phyloP scores from a whole-genome alignment of 2,329 filamentous ascomycete genomes.

The Penicillium janthinellum region DNA sequence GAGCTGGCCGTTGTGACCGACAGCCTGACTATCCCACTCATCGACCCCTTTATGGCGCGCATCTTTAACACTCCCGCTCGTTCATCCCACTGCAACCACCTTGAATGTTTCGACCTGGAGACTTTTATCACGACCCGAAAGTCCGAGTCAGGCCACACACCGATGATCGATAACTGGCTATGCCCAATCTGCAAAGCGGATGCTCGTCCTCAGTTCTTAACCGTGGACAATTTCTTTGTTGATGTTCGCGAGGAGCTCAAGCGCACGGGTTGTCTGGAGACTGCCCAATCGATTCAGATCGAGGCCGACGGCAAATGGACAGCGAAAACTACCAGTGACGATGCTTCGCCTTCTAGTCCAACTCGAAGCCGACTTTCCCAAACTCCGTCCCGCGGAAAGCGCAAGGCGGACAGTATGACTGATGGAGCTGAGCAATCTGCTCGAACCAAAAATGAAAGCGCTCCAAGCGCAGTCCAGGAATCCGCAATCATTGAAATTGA shows the following conservation, averaged over 20 bases:
- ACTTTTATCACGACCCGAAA: constrained; percentile 72
- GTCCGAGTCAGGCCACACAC: constrained; percentile 47
- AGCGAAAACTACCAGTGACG: constrained; percentile 45
- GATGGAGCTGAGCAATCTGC: constrained; percentile 12
- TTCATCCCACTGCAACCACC: constrained; percentile 68
- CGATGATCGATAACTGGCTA: constrained; percentile 64
- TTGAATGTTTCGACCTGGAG: constrained; percentile 87
- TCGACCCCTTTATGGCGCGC: constrained; percentile 66
- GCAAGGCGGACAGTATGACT: constrained; percentile 12
- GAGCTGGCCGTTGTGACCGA: constrained; percentile 63
- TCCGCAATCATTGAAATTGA: constrained; percentile 26
- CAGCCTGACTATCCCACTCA: constrained; percentile 62
- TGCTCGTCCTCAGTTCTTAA: constrained; percentile 70
- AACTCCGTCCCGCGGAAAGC: constrained; percentile 7
- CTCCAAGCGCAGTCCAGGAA: not conserved
- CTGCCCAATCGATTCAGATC: constrained; percentile 64
- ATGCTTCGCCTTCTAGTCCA: constrained; percentile 6
- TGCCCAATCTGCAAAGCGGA: constrained; percentile 83
- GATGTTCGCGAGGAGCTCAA: constrained; percentile 62
- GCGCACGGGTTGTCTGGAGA: constrained; percentile 49
- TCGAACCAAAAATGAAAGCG: constrained; percentile 18
- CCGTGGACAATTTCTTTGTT: constrained; percentile 73
- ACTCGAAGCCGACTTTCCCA: not conserved
- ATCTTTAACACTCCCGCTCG: constrained; percentile 74
- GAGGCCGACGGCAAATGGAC: constrained; percentile 67